phyloP scores from a whole-genome alignment of 257 asterid genomes.

The Solanum sitiens region DNA sequence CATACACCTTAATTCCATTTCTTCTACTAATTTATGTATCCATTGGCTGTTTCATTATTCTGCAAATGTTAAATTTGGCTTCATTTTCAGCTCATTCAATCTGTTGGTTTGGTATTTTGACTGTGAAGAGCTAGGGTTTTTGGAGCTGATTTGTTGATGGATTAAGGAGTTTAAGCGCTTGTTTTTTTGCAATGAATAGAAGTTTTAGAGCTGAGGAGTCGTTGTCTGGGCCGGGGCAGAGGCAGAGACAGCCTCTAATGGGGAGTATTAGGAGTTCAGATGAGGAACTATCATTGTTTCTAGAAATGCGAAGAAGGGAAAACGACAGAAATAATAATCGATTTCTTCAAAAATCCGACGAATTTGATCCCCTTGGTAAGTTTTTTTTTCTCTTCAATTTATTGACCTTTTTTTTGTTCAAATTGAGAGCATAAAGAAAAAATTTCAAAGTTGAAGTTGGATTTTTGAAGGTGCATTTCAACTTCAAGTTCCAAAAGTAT shows the following conservation, averaged over 20 bases:
- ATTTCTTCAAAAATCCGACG: constrained; percentile 63
- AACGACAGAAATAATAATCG: constrained; percentile 61
- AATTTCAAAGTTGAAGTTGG: neutral
- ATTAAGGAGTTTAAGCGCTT: constrained; percentile 10
- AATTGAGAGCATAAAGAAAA: neutral
- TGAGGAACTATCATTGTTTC: constrained; percentile 80
- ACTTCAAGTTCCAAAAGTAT: neutral
- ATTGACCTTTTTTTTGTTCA: neutral
- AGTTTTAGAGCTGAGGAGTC: constrained; percentile 61
- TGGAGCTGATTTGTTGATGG: neutral
- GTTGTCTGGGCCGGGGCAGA: neutral
- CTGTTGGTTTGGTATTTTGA: constrained; percentile 10
- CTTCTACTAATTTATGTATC: neutral
- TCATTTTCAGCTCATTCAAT: constrained; percentile 5
- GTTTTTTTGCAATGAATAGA: constrained; percentile 40
- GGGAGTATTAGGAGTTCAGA: constrained; percentile 63
- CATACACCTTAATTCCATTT: neutral
- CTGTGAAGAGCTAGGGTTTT: constrained; percentile 25
- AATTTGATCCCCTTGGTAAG: constrained; percentile 71
- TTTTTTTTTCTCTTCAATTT: neutral
- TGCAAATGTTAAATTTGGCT: constrained; percentile 11
- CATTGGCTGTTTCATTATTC: neutral
- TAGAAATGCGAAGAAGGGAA: constrained; percentile 87
- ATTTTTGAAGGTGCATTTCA: neutral
- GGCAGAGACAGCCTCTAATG: constrained; percentile 7